Conservation (phyloP, 2,329 filamentous ascomycete genomes). For the Penicillium paneum region DNA sequence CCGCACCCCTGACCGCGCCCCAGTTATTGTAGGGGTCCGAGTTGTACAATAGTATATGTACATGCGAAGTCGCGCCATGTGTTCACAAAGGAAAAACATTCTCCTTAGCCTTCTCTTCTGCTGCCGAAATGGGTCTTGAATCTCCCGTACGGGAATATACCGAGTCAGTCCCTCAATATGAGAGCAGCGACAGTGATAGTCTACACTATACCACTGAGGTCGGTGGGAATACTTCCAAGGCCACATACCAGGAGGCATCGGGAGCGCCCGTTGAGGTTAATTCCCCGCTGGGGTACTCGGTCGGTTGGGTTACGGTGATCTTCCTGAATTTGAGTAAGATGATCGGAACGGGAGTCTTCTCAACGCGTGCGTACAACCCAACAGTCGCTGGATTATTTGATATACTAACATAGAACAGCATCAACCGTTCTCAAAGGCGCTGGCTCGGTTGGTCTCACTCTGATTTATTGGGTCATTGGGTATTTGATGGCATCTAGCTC, state of each 20-base stretch:
- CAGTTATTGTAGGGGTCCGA: neutral
- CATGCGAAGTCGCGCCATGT: neutral
- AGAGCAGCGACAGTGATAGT: conserved; percentile 2
- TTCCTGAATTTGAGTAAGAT: conserved; percentile 62
- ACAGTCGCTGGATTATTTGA: rapidly evolving
- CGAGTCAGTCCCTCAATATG: neutral
- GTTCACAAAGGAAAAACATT: neutral
- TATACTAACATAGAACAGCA: conserved; percentile 30
- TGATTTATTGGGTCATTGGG: conserved; percentile 65
- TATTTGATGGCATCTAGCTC: conserved; percentile 56
- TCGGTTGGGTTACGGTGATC: conserved; percentile 55
- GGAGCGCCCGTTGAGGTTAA: conserved; percentile 60
- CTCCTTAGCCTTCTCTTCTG: neutral
- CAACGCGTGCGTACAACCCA: conserved; percentile 52
- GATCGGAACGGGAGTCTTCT: conserved; percentile 64
- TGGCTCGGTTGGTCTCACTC: conserved; percentile 59
- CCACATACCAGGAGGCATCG: conserved; percentile 58
- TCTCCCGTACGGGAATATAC: neutral
- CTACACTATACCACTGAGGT: conserved; percentile 5
- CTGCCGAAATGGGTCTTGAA: neutral
- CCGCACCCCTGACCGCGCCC: neutral
- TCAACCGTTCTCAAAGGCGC: conserved; percentile 57
- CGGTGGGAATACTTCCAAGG: conserved; percentile 46
- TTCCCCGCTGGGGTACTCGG: conserved; percentile 60
- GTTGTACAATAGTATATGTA: neutral